Conservation (phyloP, 2,329 filamentous ascomycete genomes). For the Chaetomiaceae sp. region DNA sequence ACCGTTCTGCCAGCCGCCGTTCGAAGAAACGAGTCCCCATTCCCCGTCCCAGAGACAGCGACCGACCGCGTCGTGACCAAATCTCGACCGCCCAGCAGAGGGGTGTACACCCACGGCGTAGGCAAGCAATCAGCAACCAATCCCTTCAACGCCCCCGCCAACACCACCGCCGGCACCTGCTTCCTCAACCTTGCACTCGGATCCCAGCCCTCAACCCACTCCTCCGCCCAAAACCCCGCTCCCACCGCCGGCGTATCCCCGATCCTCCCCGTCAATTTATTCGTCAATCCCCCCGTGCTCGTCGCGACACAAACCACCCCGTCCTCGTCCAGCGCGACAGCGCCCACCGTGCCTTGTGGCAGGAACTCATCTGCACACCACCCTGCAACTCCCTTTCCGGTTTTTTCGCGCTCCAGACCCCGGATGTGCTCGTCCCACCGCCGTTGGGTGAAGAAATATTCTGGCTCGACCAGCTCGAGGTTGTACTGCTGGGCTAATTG, state of each 20-base stretch:
- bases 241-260: constrained; percentile 83
- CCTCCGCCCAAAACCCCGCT: constrained; percentile 85
- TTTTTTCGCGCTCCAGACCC: constrained; percentile 46
- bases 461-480: constrained; percentile 61
- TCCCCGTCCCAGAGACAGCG: constrained; percentile 75
- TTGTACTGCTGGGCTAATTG: constrained; percentile 63
- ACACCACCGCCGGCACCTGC: constrained; percentile 34
- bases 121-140: constrained; percentile 59
- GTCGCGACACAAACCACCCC: constrained; percentile 68
- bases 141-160: constrained; percentile 42
- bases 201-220: constrained; percentile 58
- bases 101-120: constrained; percentile 40
- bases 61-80: constrained; percentile 40
- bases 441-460: constrained; percentile 74
- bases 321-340: constrained; percentile 72
- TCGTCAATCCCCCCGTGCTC: constrained; percentile 75
- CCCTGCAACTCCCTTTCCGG: constrained; percentile 37
- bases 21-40: constrained; percentile 83
- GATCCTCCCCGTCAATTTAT: constrained; percentile 79
- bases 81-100: constrained; percentile 19
- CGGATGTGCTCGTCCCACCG: constrained; percentile 65
- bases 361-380: constrained; percentile 64
- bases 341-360: constrained; percentile 80
- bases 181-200: constrained; percentile 2
- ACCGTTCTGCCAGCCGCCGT: constrained; percentile 66